Percentiles rank a stretch among this genome's conserved stretches.
Conservation (phyloP, 768 basidiomycete species). For the Phlegmacium glaucopus region DNA sequence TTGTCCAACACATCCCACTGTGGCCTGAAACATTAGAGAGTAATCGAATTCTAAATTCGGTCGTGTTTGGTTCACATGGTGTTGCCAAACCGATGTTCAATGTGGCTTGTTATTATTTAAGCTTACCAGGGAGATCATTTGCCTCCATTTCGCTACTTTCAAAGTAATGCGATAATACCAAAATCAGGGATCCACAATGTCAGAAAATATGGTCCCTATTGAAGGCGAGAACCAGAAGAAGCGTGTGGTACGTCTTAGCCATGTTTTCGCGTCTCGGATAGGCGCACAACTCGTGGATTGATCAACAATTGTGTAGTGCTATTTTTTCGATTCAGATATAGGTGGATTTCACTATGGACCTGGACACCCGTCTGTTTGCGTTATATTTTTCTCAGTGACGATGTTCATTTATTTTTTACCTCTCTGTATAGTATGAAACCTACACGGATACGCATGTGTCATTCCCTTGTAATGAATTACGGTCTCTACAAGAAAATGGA, state of each 20-base stretch:
- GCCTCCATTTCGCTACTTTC: slow-evolving; percentile 5
- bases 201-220: slow-evolving; percentile 56
- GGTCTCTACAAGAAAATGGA: slow-evolving; percentile 99
- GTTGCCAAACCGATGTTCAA: slow-evolving; percentile 16
- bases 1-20: not conserved
- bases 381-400: not conserved
- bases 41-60: slow-evolving; percentile 6
- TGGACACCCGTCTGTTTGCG: slow-evolving; percentile 74
- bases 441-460: slow-evolving; percentile 98
- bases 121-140: slow-evolving; percentile 5
- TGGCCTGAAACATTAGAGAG: slow-evolving; percentile 2
- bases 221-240: slow-evolving; percentile 77
- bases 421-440: slow-evolving; percentile 78
- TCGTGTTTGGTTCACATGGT: slow-evolving; percentile 10
- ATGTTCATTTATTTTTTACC: slow-evolving; percentile 14
- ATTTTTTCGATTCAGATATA: slow-evolving; percentile 99
- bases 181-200: slow-evolving; percentile 25
- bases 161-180: slow-evolving; percentile 17
- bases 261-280: slow-evolving; percentile 10
- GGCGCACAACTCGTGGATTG: slow-evolving; percentile 5
- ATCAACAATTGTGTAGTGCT: slow-evolving; percentile 58
- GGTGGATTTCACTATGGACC: slow-evolving; percentile 99
- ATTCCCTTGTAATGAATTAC: slow-evolving; percentile 99
- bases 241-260: slow-evolving; percentile 67
- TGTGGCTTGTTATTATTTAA: too few relatives aligned